Evolutionary conservation across 345 rosid species (phyloP), one percentile per base, ranked within the genome.

Genomic region (Limnanthes douglasii): DNA sequence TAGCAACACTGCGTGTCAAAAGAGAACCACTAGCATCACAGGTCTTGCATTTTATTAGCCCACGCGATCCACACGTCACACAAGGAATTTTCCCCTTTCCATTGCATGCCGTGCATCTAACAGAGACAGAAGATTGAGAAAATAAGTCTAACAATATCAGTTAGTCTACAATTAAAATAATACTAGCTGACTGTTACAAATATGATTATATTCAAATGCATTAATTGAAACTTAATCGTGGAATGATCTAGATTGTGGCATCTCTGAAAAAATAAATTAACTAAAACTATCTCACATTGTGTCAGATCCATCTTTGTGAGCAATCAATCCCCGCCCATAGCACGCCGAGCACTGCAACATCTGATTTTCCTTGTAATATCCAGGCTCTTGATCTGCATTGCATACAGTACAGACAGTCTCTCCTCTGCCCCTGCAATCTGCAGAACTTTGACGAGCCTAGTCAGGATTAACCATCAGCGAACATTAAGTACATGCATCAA

Each of bases 231-330:
- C n/a, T n/a, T n/a, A n/a, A n/a, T n/a, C n/a, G n/a, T n/a, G n/a
- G n/a, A n/a, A n/a, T n/a, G n/a, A n/a, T n/a, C n/a, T n/a, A n/a
- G n/a, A n/a, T n/a, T n/a, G n/a, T n/a, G n/a, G n/a, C n/a, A n/a
- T n/a, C n/a, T n/a, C n/a, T n/a, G n/a, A n/a, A n/a, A n/a, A n/a
- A n/a, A n/a, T n/a, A n/a, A n/a, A n/a, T n/a, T n/a, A n/a, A n/a
- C n/a, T 47, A 21, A 43, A 41, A 51, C 43, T 37, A 41, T 49
- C 68, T 65, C 54, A 84, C 95, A 48, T 57, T 21, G 98, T 50
- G 75, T 90, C 95, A 15, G 95, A 90, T 50, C 94, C 98, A 57
- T 84, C 95, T 68, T 52, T 72, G 57, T 66, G 98, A 52, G 95
- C 98, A 55, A 77, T 59, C 41, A 90, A 72, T 54, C 98, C 97